These are phyloP conservation scores for Penicillium malachiteum DNA, from an alignment of 495 filamentous ascomycete genomes.

Conservation along the genomic window DNA sequence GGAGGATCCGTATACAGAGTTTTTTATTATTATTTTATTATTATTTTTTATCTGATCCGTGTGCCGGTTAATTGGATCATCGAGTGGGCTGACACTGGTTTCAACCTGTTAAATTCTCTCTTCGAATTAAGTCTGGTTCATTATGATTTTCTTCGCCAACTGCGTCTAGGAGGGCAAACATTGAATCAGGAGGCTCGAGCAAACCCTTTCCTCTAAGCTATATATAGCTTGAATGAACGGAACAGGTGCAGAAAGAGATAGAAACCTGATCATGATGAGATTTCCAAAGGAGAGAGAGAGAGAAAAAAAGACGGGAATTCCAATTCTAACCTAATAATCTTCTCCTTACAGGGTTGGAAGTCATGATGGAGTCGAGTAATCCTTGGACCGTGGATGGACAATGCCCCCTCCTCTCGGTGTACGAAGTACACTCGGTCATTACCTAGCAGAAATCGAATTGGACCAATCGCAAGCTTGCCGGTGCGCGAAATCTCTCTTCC, in stretches of 20 bases:
- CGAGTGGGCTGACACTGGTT: constrained; percentile 25
- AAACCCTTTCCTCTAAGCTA: no score
- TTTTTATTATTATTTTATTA: not conserved
- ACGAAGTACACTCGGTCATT: constrained; percentile 15
- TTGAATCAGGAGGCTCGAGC: no score
- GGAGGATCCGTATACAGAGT: constrained; percentile 1
- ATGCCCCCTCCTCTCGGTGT: constrained; percentile 1
- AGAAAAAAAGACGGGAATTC: not conserved
- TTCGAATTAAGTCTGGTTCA: not conserved
- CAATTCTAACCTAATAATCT: not conserved
- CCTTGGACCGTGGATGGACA: constrained; percentile 17
- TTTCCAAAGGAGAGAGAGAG: not conserved
- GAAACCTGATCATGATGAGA: not conserved
- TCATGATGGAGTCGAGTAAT: constrained; percentile 7
- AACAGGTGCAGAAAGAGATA: not conserved
- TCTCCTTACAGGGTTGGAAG: not conserved
- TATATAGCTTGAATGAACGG: no score
- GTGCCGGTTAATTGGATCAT: constrained; percentile 10
- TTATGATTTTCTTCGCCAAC: constrained; percentile 9
- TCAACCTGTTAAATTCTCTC: not conserved
- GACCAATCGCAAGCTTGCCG: constrained; percentile 13
- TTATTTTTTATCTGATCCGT: constrained; percentile 30
- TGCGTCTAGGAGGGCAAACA: constrained; percentile 5
- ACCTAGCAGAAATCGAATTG: constrained; percentile 23
- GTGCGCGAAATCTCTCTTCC: constrained; percentile 8